Base-by-base conservation (phyloP, 257 asterid species). In the Solanum clarkiae region DNA sequence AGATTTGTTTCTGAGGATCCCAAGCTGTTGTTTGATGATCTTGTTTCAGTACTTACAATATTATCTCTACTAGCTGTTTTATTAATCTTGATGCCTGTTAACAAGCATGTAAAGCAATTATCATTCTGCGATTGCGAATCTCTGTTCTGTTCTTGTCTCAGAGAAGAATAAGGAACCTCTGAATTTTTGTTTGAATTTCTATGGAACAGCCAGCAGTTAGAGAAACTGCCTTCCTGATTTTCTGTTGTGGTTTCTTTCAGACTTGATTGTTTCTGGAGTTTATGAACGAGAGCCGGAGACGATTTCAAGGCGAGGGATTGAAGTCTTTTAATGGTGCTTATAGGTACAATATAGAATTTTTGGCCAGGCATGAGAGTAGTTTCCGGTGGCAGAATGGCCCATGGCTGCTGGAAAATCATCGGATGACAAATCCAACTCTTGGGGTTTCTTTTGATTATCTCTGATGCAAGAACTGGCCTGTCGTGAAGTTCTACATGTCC, bases 401-500 rank as follows among this genome's bases (percentile, higher is more conserved):
- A 84, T 1, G 97, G 98, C 74, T 87, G 91, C 87, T 87, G 90
- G 93, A 94, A 94, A 22, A 93, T 90, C 13, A 88, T 89, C 10
- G 97, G 95, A 47, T 86, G 87, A 4, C 95, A 92, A 8, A 94
- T 89, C 53, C 93, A 92, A 85, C 89, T 92, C 80, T 89, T 91
- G 1, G 93, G 96, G 84, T 93, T 94, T 45, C 93, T 88, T 86
- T 40, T 65, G 81, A 94, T 89, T 42, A 93, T 84, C 57, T 93
- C 96, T 5, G 90, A 82, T 5, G 94, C 97, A 59, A 88, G 80
- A 49, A 94, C 53, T 1, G 94, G 93, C 71, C 93, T 75, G 88
- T 93, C 98, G 59, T 93, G 97, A 29, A 94, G 92, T 89, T 94
- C 98, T 1, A 93, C 92, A 51, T 89, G 97, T 11, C 97, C 97